Percentiles rank a stretch among this genome's conserved stretches.
phyloP scores from a whole-genome alignment of 495 filamentous ascomycete species.

The Paragyromitra xinjiangensis region DNA sequence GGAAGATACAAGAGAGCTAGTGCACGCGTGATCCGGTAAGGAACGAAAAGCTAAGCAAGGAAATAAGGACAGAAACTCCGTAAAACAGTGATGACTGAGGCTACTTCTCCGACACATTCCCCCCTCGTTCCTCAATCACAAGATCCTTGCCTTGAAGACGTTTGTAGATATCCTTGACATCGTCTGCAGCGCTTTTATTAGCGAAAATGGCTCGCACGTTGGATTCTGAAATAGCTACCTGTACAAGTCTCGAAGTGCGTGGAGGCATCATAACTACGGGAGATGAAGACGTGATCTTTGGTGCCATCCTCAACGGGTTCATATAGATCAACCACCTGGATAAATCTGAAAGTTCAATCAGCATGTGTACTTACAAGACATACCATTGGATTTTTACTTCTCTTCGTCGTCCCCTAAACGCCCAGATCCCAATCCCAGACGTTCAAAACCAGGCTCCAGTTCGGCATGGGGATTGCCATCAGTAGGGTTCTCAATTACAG shows the following conservation, averaged over 20 bases:
- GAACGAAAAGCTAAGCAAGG: slow-evolving; percentile 22
- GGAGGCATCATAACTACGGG: slow-evolving; percentile 96
- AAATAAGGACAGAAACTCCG: slow-evolving; percentile 39
- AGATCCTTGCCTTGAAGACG: slow-evolving; percentile 89
- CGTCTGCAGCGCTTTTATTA: slow-evolving; percentile 66
- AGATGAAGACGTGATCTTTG: slow-evolving; percentile 94
- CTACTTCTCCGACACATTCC: slow-evolving; percentile 46
- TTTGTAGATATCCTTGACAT: slow-evolving; percentile 92
- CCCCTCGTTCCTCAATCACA: slow-evolving; percentile 61
- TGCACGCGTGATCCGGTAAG: slow-evolving; percentile 6
- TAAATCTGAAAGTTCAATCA: slow-evolving; percentile 49
- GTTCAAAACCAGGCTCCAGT: slow-evolving; percentile 90
- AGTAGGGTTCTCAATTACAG: slow-evolving; percentile 80
- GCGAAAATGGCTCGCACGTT: background rate
- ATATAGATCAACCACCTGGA: slow-evolving; percentile 68
- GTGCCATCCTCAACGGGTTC: slow-evolving; percentile 87
- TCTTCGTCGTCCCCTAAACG: slow-evolving; percentile 93
- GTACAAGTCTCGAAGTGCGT: slow-evolving; percentile 97
- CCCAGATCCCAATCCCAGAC: slow-evolving; percentile 85
- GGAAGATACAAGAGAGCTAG: slow-evolving; percentile 22
- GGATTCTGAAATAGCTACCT: slow-evolving; percentile 60
- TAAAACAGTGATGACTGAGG: slow-evolving; percentile 9
- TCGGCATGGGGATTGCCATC: slow-evolving; percentile 93
- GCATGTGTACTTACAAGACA: background rate
- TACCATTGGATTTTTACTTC: slow-evolving; percentile 65